A percentile compares a stretch with the other conserved stretches of the same genome.
Conservation (phyloP, 2,329 filamentous ascomycete species). For the Graphium sp. region DNA sequence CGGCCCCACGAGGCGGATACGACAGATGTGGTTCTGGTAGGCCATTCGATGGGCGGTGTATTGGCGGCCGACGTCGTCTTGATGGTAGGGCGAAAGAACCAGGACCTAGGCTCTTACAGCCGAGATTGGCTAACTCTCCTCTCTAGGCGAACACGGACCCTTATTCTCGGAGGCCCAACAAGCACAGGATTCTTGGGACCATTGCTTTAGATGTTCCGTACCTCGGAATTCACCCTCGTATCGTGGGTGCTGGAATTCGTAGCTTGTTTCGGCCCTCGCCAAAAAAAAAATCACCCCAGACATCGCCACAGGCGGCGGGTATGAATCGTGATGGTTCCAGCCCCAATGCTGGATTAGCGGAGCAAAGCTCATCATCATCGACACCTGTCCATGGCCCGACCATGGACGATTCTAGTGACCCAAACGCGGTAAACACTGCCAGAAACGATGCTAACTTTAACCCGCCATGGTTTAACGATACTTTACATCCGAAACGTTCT, state of each 20-base stretch:
- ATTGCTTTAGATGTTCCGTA: slow-evolving; percentile 78
- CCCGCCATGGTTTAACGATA: slow-evolving; percentile 59
- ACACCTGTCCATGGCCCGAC: not conserved
- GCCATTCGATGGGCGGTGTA: slow-evolving; percentile 83
- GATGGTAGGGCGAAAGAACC: slow-evolving; percentile 22
- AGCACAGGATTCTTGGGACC: slow-evolving; percentile 63
- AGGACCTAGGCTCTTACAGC: not conserved
- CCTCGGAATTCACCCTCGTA: slow-evolving; percentile 74
- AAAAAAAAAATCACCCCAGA: slow-evolving; percentile 10
- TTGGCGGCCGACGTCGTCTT: slow-evolving; percentile 65
- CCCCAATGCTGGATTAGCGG: too few relatives aligned
- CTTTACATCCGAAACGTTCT: slow-evolving; percentile 48
- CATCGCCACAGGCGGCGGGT: too few relatives aligned
- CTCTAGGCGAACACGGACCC: slow-evolving; percentile 16
- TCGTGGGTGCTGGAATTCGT: slow-evolving; percentile 65
- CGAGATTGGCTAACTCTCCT: not conserved
- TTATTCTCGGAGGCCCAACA: slow-evolving; percentile 26
- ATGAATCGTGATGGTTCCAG: too few relatives aligned
- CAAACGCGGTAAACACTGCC: not conserved
- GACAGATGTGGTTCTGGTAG: slow-evolving; percentile 69
- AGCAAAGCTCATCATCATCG: not conserved
- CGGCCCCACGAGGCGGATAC: slow-evolving; percentile 54
- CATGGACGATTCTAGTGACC: too few relatives aligned
- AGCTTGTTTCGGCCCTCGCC: slow-evolving; percentile 50
- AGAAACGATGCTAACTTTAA: slow-evolving; percentile 51